Percentiles rank a stretch among this genome's conserved stretches.
Evolutionary conservation across 352 stramenopile genomes (phyloP).

Genomic region (Phytophthora constricta): DNA sequence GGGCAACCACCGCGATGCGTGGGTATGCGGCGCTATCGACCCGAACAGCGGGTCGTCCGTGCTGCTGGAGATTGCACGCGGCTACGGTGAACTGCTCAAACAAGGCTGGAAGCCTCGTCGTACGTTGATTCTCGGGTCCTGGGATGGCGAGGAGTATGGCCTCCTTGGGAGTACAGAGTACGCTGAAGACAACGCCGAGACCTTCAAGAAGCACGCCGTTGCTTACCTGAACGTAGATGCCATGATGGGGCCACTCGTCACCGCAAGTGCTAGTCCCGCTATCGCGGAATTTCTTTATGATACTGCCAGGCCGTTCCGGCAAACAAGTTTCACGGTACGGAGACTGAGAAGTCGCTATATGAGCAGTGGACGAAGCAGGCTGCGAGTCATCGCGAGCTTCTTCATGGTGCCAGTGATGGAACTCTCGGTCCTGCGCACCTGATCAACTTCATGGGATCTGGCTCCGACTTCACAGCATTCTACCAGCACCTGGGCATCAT

Average conservation of each 20-base stretch:
- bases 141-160: slow-evolving; percentile 86
- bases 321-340: slow-evolving; percentile 36
- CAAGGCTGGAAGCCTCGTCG: slow-evolving; percentile 79
- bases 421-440: slow-evolving; percentile 58
- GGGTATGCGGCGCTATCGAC: slow-evolving; percentile 63
- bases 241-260: slow-evolving; percentile 58
- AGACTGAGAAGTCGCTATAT: slow-evolving; percentile 41
- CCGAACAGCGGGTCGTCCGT: slow-evolving; percentile 82
- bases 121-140: slow-evolving; percentile 82
- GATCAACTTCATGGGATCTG: slow-evolving; percentile 66
- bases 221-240: slow-evolving; percentile 89
- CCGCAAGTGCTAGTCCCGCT: slow-evolving; percentile 57
- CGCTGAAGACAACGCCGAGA: slow-evolving; percentile 63
- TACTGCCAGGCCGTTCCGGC: slow-evolving; percentile 59
- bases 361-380: slow-evolving; percentile 49
- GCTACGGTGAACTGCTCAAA: slow-evolving; percentile 67
- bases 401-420: slow-evolving; percentile 19
- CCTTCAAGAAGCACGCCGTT: slow-evolving; percentile 57
- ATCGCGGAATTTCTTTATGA: slow-evolving; percentile 63
- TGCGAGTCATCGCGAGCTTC: slow-evolving; percentile 16
- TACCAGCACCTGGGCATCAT: slow-evolving; percentile 89
- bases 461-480: slow-evolving; percentile 84
- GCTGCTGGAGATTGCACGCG: slow-evolving; percentile 86
- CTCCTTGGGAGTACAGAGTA: slow-evolving; percentile 74
- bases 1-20: slow-evolving; percentile 92